Base-by-base conservation (phyloP, 768 basidiomycete species). In the Trametes gibbosa region DNA sequence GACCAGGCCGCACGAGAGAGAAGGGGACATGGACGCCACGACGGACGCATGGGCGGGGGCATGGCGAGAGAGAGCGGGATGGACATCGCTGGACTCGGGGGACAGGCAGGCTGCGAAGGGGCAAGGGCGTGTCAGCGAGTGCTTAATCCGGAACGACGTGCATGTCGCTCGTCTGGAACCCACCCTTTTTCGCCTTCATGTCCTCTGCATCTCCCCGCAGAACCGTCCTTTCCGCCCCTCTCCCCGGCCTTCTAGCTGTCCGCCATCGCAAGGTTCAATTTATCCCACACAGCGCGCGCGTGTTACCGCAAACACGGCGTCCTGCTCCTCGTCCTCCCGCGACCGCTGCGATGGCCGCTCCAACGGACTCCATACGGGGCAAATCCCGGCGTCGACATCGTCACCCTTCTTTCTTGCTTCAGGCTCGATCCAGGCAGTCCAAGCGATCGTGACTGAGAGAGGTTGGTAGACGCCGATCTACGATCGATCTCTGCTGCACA, bases 211-310 rank as follows among this genome's bases (percentile, higher is more conserved):
- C 17, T 56, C 39, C 46, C 27, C 25, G 24, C 24, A 37, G 55
- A 56, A 56, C 37, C 46, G 27, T 42, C 39, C 55, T 49, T 37
- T 56, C 55, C 55, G 55, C 55, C 29, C 37, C 47, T 46, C 47
- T 27, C 47, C 46, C 55, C 29, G 47, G 25, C 24, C 55, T 56
- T 56, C 55, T 49, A 39, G 55, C 40, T 19, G 29, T 21, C 55
- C 25, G 47, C 32, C 46, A 34, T 41, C 55, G 41, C 55, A 41
- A 49, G 55, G 55, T 56, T 50, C 47, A 49, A 56, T 56, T n/a
- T 41, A 21, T 19, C n/a, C 46, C 47, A 27, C 37, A n/a, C 53
- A 6, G n/a, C 37, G 37, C 37, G 37, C 52, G 24, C 37, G 54
- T 47, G 21, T 35, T 6, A 17, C 21, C 54, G 35, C 7, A 13